Percentiles rank a stretch among this genome's conserved stretches.
Conservation (phyloP, 2,329 filamentous ascomycete species). For the Gliomastix tumulicola region DNA sequence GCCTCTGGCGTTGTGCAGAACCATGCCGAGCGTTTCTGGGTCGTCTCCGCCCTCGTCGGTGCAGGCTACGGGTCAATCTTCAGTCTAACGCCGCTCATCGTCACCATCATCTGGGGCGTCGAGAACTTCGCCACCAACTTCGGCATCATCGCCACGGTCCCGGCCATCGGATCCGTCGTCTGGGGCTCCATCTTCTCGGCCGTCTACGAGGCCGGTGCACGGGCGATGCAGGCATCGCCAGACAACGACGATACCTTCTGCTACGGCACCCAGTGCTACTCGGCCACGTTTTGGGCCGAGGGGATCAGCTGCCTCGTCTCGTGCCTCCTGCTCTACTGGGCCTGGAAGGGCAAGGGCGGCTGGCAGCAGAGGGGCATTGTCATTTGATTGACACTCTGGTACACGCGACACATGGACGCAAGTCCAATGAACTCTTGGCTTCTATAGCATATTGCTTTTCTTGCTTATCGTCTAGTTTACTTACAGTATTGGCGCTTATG, state of each 20-base stretch:
- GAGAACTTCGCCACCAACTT: conserved; percentile 99
- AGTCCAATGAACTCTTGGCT: no score
- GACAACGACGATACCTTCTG: conserved; percentile 56
- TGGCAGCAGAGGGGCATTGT: conserved; percentile 75
- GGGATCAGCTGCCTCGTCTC: conserved; percentile 73
- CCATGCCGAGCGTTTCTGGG: conserved; percentile 73
- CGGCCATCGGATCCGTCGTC: conserved; percentile 77
- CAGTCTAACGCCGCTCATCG: conserved; percentile 81
- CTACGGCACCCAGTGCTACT: conserved; percentile 77
- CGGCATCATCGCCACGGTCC: conserved; percentile 89
- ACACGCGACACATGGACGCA: no score
- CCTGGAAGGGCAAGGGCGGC: conserved; percentile 71
- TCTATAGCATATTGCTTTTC: no score
- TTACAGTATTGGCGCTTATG: no score
- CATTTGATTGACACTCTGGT: no score
- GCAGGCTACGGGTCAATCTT: conserved; percentile 92
- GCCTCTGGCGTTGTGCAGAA: conserved; percentile 70
- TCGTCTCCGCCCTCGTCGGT: conserved; percentile 78
- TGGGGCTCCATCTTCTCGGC: conserved; percentile 88
- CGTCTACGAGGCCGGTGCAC: conserved; percentile 65
- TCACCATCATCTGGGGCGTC: conserved; percentile 96
- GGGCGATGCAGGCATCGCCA: conserved; percentile 21
- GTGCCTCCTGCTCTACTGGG: conserved; percentile 63
- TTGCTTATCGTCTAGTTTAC: no score
- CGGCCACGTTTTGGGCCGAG: conserved; percentile 79